phyloP scores from a whole-genome alignment of 148 eudicot genomes.

The Vaccinium macrocarpon region DNA sequence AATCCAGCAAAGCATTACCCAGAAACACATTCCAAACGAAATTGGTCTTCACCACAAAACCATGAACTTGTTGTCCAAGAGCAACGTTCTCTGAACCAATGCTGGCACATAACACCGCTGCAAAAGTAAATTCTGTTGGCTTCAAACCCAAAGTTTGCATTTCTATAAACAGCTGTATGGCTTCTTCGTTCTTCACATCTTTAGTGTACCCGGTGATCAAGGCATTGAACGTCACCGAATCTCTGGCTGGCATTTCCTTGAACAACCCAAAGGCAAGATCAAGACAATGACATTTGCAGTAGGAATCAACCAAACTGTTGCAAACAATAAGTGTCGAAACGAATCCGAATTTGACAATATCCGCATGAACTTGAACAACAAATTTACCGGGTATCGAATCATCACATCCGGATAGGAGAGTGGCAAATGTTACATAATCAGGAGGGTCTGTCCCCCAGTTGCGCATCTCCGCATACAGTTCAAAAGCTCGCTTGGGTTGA shows the following conservation, averaged over 20 bases:
- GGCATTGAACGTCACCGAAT: constrained; percentile 65
- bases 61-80: constrained; percentile 64
- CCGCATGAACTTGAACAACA: constrained; percentile 61
- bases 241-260: constrained; percentile 42
- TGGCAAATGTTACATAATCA: constrained; percentile 66
- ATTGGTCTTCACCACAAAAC: constrained; percentile 48
- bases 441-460: constrained; percentile 49
- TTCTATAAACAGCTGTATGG: constrained; percentile 43
- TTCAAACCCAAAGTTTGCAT: constrained; percentile 57
- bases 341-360: constrained; percentile 54
- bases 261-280: constrained; percentile 46
- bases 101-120: constrained; percentile 58
- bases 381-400: constrained; percentile 27
- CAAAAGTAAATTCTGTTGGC: constrained; percentile 81
- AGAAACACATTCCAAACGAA: constrained; percentile 58
- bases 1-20: constrained; percentile 64
- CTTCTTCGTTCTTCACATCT: constrained; percentile 41
- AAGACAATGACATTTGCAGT: constrained; percentile 61
- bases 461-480: constrained; percentile 54
- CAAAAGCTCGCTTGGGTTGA: constrained; percentile 49
- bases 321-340: constrained; percentile 35
- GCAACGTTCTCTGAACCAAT: constrained; percentile 42
- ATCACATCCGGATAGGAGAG: constrained; percentile 60
- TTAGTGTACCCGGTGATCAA: constrained; percentile 63
- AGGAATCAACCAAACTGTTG: constrained; percentile 70